These are phyloP conservation scores for Fusarium torreyae DNA, from an alignment of 2,329 filamentous ascomycete genomes.

Conservation along the genomic window DNA sequence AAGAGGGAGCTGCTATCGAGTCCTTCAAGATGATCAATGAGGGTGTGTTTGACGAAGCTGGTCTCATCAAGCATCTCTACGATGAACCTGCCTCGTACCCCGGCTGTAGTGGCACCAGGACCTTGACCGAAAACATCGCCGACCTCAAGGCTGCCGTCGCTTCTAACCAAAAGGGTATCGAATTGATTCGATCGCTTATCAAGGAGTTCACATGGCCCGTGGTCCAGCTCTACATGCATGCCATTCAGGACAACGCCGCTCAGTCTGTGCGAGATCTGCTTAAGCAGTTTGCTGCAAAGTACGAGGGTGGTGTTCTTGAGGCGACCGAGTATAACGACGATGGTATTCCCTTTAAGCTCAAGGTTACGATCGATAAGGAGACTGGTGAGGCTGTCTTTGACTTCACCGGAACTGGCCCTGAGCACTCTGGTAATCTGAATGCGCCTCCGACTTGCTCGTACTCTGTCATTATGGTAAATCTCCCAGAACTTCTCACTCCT, in stretches of 20 bases:
- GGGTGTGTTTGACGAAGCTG: conserved; percentile 58
- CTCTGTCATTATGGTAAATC: conserved; percentile 53
- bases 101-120: conserved; percentile 71
- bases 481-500: too few species aligned
- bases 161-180: conserved; percentile 88
- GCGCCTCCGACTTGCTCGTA: conserved; percentile 50
- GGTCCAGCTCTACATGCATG: conserved; percentile 87
- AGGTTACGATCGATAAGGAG: conserved; percentile 80
- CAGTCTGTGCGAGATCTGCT: conserved; percentile 81
- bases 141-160: conserved; percentile 90
- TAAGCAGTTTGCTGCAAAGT: conserved; percentile 78
- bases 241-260: conserved; percentile 86
- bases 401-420: conserved; percentile 51
- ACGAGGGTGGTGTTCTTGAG: conserved; percentile 78
- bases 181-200: conserved; percentile 80
- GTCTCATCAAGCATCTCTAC: conserved; percentile 72
- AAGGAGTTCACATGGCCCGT: conserved; percentile 83
- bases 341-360: conserved; percentile 82
- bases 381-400: conserved; percentile 82
- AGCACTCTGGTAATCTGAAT: conserved; percentile 53
- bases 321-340: conserved; percentile 90
- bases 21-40: conserved; percentile 51
- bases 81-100: conserved; percentile 43
- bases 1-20: conserved; percentile 72
- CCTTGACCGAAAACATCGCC: conserved; percentile 85